These are phyloP conservation scores for Leptographium procerum DNA, from an alignment of 2,329 filamentous ascomycete genomes.

Conservation along the genomic window DNA sequence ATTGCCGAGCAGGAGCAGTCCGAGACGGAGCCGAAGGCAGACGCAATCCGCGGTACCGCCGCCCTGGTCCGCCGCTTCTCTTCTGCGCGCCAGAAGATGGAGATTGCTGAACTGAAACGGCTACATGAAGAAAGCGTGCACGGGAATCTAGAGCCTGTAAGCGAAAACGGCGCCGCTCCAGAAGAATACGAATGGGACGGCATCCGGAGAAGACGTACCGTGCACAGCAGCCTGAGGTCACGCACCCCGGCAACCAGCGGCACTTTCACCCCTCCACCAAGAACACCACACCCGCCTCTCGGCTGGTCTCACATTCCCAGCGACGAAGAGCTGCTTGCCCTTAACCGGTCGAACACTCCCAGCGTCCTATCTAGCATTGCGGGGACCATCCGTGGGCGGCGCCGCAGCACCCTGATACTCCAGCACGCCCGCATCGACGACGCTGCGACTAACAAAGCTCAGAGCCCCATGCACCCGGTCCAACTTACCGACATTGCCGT, in stretches of 20 bases:
- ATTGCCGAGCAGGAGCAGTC: slow-evolving; percentile 92
- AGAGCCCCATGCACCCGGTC: slow-evolving; percentile 49
- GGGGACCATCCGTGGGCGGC: slow-evolving; percentile 40
- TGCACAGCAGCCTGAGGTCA: slow-evolving; percentile 26
- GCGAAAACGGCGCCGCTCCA: slow-evolving; percentile 53
- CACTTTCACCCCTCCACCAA: slow-evolving; percentile 24
- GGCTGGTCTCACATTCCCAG: slow-evolving; percentile 80
- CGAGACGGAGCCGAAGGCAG: slow-evolving; percentile 92
- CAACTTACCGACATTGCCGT: slow-evolving; percentile 51
- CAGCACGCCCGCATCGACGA: not conserved
- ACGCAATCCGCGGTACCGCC: slow-evolving; percentile 84
- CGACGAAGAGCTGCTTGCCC: slow-evolving; percentile 46
- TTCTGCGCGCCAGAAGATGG: slow-evolving; percentile 60
- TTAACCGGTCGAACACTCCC: slow-evolving; percentile 35
- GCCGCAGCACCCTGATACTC: slow-evolving; percentile 9
- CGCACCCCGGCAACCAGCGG: slow-evolving; percentile 9
- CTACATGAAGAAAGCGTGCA: slow-evolving; percentile 66
- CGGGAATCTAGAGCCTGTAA: slow-evolving; percentile 62
- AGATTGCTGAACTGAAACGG: slow-evolving; percentile 66
- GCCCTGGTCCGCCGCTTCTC: slow-evolving; percentile 81
- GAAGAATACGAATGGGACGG: slow-evolving; percentile 78
- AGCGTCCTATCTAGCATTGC: slow-evolving; percentile 43
- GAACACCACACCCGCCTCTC: slow-evolving; percentile 55
- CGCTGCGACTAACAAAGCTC: slow-evolving; percentile 24
- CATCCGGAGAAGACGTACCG: slow-evolving; percentile 57